phyloP scores from a whole-genome alignment of 2,329 filamentous ascomycete genomes.

The Aspergillus caelatus region DNA sequence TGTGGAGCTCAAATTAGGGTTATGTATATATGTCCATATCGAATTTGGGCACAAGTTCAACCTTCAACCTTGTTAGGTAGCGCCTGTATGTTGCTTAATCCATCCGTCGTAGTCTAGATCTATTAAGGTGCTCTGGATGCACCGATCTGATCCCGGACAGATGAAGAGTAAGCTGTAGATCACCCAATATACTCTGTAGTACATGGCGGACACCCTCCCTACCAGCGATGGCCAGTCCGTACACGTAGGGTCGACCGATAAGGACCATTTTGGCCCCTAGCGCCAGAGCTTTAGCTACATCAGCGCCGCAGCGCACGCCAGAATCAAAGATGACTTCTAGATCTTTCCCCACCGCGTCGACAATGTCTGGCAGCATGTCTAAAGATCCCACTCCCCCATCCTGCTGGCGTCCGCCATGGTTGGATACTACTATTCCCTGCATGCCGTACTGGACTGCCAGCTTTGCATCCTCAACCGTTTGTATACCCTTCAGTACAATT shows the following conservation, averaged over 20 bases:
- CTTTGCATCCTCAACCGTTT: conserved; percentile 49
- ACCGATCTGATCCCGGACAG: conserved; percentile 15
- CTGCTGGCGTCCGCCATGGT: conserved; percentile 54
- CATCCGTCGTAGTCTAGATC: background rate
- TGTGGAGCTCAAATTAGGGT: no score
- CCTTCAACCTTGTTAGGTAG: background rate
- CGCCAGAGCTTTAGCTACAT: conserved; percentile 52
- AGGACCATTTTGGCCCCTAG: conserved; percentile 58
- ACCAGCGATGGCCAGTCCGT: conserved; percentile 59
- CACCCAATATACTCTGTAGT: conserved; percentile 35
- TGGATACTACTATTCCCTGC: conserved; percentile 53
- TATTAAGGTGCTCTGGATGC: conserved; percentile 16
- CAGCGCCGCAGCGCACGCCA: conserved; percentile 49
- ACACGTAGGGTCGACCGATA: conserved; percentile 56
- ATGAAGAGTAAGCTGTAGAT: conserved; percentile 30
- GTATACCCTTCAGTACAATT: conserved; percentile 62
- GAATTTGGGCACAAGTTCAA: background rate
- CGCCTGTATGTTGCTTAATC: background rate
- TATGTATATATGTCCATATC: no score
- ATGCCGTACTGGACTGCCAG: conserved; percentile 48
- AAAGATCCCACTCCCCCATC: conserved; percentile 50
- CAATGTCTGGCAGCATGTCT: conserved; percentile 59
- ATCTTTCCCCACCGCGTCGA: conserved; percentile 41
- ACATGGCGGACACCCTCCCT: conserved; percentile 57
- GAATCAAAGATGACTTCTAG: conserved; percentile 51